phyloP scores from a whole-genome alignment of 345 rosid genomes.

The Populus tremula region DNA sequence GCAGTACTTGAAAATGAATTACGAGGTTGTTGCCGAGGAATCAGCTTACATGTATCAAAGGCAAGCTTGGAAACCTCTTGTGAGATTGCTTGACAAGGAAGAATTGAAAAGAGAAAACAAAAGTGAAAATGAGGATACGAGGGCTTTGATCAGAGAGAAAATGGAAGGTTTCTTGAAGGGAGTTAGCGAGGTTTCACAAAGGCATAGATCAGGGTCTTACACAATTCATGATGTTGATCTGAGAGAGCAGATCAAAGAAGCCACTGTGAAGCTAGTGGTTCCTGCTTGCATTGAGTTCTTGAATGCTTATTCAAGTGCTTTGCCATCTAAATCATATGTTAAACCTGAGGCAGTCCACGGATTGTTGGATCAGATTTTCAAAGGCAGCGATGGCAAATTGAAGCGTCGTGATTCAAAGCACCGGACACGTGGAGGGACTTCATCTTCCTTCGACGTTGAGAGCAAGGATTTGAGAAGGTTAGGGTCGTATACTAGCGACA shows the following conservation, averaged over 20 bases:
- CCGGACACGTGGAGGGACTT: constrained; percentile 12
- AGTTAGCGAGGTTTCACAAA: constrained; percentile 42
- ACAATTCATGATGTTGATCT: constrained; percentile 47
- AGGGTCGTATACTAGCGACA: constrained; percentile 25
- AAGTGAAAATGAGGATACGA: neutral
- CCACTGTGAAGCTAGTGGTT: constrained; percentile 44
- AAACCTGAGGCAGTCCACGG: constrained; percentile 33
- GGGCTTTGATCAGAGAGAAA: constrained; percentile 24
- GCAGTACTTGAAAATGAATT: constrained; percentile 38
- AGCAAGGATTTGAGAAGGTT: constrained; percentile 27
- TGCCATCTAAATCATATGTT: constrained; percentile 22
- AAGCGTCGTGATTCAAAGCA: constrained; percentile 36
- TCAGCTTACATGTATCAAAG: constrained; percentile 58
- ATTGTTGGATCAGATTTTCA: constrained; percentile 31
- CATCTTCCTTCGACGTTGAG: constrained; percentile 21
- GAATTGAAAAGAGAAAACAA: constrained; percentile 13
- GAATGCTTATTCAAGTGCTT: constrained; percentile 13
- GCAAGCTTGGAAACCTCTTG: constrained; percentile 51
- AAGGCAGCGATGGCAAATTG: constrained; percentile 28
- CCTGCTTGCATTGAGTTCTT: constrained; percentile 42
- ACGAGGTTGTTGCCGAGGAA: constrained; percentile 55
- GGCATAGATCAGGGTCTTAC: constrained; percentile 29
- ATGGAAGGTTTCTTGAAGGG: constrained; percentile 40
- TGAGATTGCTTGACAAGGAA: constrained; percentile 36
- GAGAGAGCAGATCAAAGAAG: constrained; percentile 51